Evolutionary conservation across 2,329 filamentous ascomycete genomes (phyloP), one percentile per base, ranked within the genome.

Genomic region (Colletotrichum abscissum): DNA sequence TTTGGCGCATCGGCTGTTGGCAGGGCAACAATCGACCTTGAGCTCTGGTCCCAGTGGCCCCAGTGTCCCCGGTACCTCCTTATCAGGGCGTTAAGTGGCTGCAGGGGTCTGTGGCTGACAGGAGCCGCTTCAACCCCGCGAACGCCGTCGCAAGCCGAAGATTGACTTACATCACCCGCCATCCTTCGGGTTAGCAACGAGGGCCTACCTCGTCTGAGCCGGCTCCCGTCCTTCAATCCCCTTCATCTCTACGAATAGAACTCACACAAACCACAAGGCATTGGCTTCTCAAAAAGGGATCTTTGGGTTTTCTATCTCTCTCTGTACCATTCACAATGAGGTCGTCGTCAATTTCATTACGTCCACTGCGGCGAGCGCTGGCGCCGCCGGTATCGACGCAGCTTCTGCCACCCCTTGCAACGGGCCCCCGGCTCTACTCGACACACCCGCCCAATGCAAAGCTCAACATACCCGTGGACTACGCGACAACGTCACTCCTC

Each of bases 401-500:
- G 49, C 63, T 74, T 30, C 74, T 64, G 46, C 19, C 42, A 5
- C 42, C 38, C 38, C 16, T 42, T 42, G 38, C 73, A 24, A 24
- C 73, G 22, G 38, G 74, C 62, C 67, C 72, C 63, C 76, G 76
- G 70, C 69, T 72, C n/a, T 91, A 91, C 80, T 91, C 89, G 69
- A 88, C 88, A 63, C 87, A 89, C 70, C 88, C 88, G 38, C 86
- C 89, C 30, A 89, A 89, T 71, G 90, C 91, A 65, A 88, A 86
- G 76, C 90, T 99, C 68, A 99, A 99, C 82, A 84, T 95, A 60
- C 94, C 95, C 7, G 91, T 95, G 77, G 95, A 98, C 86, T 99
- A 97, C 84, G 90, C 92, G 74, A 92, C 92, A 19, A 97, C 93
- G 1, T 89, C 94, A 16, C 85, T 98, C 54, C 89, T 99, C 33